phyloP scores from a whole-genome alignment of 1,284 basidiomycete species.

The Leccinum fuscescens region DNA sequence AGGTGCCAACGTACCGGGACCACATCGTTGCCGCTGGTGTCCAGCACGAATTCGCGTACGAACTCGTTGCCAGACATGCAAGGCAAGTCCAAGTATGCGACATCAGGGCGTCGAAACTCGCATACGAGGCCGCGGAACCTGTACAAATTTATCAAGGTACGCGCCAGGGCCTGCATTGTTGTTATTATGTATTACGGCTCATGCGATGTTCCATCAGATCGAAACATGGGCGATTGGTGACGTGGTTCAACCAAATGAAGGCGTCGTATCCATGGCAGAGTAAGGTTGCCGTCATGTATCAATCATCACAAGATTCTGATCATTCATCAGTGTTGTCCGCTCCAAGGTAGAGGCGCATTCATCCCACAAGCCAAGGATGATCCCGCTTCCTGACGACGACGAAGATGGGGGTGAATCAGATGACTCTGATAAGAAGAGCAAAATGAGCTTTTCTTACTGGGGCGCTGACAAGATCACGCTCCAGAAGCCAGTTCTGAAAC shows the following conservation, averaged over 20 bases:
- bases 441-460: slow-evolving; percentile 91
- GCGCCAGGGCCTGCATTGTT: slow-evolving; percentile 8
- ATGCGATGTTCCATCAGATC: slow-evolving; percentile 49
- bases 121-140: slow-evolving; percentile 82
- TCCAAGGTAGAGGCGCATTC: slow-evolving; percentile 61
- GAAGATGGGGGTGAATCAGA: slow-evolving; percentile 66
- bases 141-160: slow-evolving; percentile 84
- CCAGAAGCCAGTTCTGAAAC: slow-evolving; percentile 68
- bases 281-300: slow-evolving; percentile 42
- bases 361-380: slow-evolving; percentile 57
- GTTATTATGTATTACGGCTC: background rate
- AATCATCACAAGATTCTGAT: slow-evolving; percentile 7
- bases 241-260: slow-evolving; percentile 66
- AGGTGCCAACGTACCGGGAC: slow-evolving; percentile 89
- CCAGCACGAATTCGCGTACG: slow-evolving; percentile 64
- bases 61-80: slow-evolving; percentile 78
- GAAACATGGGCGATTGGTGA: slow-evolving; percentile 87
- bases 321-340: slow-evolving; percentile 57
- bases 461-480: slow-evolving; percentile 84
- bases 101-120: slow-evolving; percentile 67
- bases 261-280: slow-evolving; percentile 84
- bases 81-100: slow-evolving; percentile 78
- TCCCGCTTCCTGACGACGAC: slow-evolving; percentile 65
- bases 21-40: slow-evolving; percentile 81
- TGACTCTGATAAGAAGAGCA: slow-evolving; percentile 83